Percentiles rank a stretch among this genome's conserved stretches.
These are phyloP conservation scores for Stagonosporopsis vannaccii DNA, from an alignment of 2,329 filamentous ascomycete species.

Conservation along the genomic window DNA sequence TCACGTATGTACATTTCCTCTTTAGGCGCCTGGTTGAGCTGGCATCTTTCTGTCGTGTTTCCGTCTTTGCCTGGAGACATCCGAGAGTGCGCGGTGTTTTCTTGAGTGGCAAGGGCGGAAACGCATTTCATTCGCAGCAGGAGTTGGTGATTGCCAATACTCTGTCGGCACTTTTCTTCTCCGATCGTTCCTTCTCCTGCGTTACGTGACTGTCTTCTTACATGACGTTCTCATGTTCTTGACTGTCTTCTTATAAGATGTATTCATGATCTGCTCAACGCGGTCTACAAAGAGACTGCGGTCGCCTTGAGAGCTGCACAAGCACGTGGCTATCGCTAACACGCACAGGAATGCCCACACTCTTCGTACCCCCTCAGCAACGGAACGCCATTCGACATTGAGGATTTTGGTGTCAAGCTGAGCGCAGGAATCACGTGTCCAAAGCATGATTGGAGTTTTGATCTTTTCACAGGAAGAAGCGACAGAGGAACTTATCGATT, in stretches of 20 bases:
- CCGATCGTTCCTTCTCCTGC: too few relatives aligned
- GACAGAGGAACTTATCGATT: conserved; percentile 70
- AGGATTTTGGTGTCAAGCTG: conserved; percentile 71
- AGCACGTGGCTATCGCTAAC: background rate
- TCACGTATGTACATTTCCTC: conserved; percentile 58
- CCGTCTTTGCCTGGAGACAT: background rate
- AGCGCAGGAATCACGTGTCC: conserved; percentile 71
- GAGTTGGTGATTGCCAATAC: too few relatives aligned
- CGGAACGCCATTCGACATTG: conserved; percentile 72
- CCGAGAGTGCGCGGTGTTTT: too few relatives aligned
- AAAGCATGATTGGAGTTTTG: conserved; percentile 76
- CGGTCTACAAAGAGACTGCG: too few relatives aligned
- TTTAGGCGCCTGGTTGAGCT: too few relatives aligned
- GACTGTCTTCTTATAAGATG: too few relatives aligned
- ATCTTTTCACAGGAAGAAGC: conserved; percentile 67
- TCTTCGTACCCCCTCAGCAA: conserved; percentile 70
- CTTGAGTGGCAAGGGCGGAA: too few relatives aligned
- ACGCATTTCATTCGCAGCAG: too few relatives aligned
- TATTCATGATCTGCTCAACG: too few relatives aligned
- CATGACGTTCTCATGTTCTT: too few relatives aligned
- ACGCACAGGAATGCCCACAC: conserved; percentile 64
- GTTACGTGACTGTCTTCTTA: too few relatives aligned
- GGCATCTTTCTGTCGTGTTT: background rate
- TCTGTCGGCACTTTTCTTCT: too few relatives aligned
- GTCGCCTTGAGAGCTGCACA: background rate